Conservation (phyloP, 1,284 basidiomycete species). For the Sphaerobolus stellatus region DNA sequence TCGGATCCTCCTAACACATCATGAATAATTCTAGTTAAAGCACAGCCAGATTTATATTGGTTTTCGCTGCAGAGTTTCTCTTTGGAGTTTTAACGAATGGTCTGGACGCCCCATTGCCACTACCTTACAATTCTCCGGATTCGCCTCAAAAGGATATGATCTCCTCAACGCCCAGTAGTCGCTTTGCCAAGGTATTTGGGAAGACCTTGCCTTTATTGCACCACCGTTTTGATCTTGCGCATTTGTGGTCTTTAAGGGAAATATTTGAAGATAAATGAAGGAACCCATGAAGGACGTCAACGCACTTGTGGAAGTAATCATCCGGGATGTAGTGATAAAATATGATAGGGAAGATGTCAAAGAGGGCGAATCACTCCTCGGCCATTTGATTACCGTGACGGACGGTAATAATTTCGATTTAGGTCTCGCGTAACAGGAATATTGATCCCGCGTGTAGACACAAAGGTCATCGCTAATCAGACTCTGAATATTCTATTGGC, state of each 20-base stretch:
- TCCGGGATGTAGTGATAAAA: conserved; percentile 35
- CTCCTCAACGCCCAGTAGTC: not conserved
- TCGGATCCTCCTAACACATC: not conserved
- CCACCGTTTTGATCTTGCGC: conserved; percentile 32
- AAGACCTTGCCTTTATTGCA: conserved; percentile 35
- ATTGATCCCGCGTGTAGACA: conserved; percentile 14
- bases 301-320: conserved; percentile 42
- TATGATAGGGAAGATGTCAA: not conserved
- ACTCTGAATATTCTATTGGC: conserved; percentile 27
- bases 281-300: conserved; percentile 41
- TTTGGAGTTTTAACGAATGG: conserved; percentile 7
- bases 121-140: conserved; percentile 39
- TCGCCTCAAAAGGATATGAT: conserved; percentile 24
- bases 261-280: conserved; percentile 38
- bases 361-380: conserved; percentile 30
- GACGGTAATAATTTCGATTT: conserved; percentile 17
- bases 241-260: conserved; percentile 42
- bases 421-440: not conserved
- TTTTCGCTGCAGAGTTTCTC: conserved; percentile 49
- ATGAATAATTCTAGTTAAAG: not conserved
- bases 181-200: conserved; percentile 35
- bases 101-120: conserved; percentile 22
- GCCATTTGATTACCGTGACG: conserved; percentile 37
- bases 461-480: conserved; percentile 17
- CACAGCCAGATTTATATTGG: conserved; percentile 48